phyloP scores from a whole-genome alignment of 306 rosid genomes.

The Quercus cerris region DNA sequence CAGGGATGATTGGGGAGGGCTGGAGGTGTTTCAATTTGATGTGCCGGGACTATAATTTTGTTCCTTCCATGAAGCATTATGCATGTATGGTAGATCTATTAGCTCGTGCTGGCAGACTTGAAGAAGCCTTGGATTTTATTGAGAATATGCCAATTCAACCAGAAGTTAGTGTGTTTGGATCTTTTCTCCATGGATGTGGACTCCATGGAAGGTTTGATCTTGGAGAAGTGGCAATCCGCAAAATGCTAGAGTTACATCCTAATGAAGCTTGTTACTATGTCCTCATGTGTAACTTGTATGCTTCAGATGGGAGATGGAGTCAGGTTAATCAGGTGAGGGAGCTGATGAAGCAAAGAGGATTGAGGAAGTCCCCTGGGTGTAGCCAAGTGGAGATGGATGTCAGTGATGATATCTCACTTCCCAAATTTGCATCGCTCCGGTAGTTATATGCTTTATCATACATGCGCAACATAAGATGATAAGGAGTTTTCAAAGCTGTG shows the following conservation, averaged over 20 bases:
- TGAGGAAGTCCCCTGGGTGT: slow-evolving; percentile 59
- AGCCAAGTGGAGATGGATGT: slow-evolving; percentile 59
- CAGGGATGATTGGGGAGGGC: slow-evolving; percentile 78
- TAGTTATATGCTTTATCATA: slow-evolving; percentile 3
- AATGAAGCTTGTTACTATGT: slow-evolving; percentile 66
- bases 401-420: slow-evolving; percentile 11
- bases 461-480: background rate
- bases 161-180: slow-evolving; percentile 61
- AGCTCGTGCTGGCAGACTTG: slow-evolving; percentile 69
- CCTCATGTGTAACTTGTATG: slow-evolving; percentile 70
- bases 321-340: slow-evolving; percentile 67
- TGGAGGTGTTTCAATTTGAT: slow-evolving; percentile 53
- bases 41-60: slow-evolving; percentile 45
- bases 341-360: slow-evolving; percentile 57
- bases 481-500: background rate
- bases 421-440: slow-evolving; percentile 28
- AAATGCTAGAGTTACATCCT: slow-evolving; percentile 69
- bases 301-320: slow-evolving; percentile 85
- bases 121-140: slow-evolving; percentile 64
- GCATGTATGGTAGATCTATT: slow-evolving; percentile 72
- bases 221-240: slow-evolving; percentile 54
- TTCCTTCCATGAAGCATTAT: slow-evolving; percentile 75
- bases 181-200: slow-evolving; percentile 85
- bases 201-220: slow-evolving; percentile 76
- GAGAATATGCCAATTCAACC: slow-evolving; percentile 59